These are phyloP conservation scores for Haplosporangium sp. DNA, from an alignment of 371 early-diverging fungal genomes.

Conservation along the genomic window DNA sequence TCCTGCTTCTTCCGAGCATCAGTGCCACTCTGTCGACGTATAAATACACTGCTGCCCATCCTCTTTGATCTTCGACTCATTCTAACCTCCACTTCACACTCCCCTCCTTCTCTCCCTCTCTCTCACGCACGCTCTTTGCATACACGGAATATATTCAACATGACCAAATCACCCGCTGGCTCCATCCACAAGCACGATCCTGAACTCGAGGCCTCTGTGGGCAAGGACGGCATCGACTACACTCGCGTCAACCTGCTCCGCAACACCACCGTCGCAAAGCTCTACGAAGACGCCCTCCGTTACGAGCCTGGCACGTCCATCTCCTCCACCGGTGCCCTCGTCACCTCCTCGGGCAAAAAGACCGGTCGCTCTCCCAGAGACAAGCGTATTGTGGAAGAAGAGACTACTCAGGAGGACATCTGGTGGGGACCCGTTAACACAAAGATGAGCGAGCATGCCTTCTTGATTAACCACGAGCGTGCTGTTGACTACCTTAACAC, in stretches of 20 bases:
- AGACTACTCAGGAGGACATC: conserved; percentile 81
- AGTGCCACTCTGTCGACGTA: neutral
- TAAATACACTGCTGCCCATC: neutral
- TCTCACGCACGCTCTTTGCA: conserved; percentile 1
- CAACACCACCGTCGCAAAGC: conserved; percentile 82
- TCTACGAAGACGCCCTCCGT: conserved; percentile 95
- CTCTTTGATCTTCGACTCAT: neutral
- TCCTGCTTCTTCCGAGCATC: conserved; percentile 3
- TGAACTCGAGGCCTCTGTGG: conserved; percentile 50
- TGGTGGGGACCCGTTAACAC: conserved; percentile 99
- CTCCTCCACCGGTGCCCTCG: conserved; percentile 92
- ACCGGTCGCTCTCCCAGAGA: conserved; percentile 91
- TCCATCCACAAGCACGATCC: conserved; percentile 50
- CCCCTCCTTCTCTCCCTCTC: conserved; percentile 3
- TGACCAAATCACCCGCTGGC: conserved; percentile 34
- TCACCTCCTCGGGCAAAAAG: conserved; percentile 91
- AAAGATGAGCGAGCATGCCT: conserved; percentile 89
- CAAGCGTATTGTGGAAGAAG: conserved; percentile 97
- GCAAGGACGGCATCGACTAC: conserved; percentile 59
- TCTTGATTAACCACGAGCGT: conserved; percentile 95
- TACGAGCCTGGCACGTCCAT: conserved; percentile 91
- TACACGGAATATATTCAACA: conserved; percentile 9
- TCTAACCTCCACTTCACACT: neutral
- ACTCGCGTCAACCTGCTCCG: conserved; percentile 69
- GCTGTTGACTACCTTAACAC: conserved; percentile 98